Evolutionary conservation across 176 grass and related monocot species (phyloP).

Genomic region (Avena atlantica): DNA sequence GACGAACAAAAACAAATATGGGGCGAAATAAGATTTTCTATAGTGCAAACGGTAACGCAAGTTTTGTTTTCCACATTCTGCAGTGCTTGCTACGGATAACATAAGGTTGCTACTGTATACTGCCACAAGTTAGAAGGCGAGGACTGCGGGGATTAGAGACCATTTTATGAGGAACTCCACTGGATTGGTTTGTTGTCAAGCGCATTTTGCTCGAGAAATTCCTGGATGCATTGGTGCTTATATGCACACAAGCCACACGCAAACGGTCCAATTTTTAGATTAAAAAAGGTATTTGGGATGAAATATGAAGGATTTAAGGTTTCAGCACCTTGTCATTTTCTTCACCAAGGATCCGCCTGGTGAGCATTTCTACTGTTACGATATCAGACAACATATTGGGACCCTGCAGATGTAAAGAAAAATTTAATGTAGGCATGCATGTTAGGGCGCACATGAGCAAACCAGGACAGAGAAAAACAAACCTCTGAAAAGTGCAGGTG

Average conservation of each 20-base stretch:
- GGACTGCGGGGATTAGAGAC: conserved; percentile 3
- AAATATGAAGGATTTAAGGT: conserved; percentile 34
- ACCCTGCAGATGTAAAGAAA: conserved; percentile 56
- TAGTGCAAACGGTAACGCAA: conserved; percentile 10
- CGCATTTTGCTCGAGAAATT: conserved; percentile 7
- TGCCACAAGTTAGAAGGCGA: conserved; percentile 36
- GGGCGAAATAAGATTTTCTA: conserved; percentile 31
- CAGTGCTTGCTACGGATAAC: conserved; percentile 25
- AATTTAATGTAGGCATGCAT: conserved; percentile 34
- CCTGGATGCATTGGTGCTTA: not conserved
- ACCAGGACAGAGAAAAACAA: conserved; percentile 34
- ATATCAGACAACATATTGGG: conserved; percentile 78
- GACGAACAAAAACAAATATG: conserved; percentile 47
- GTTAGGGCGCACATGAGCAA: conserved; percentile 12
- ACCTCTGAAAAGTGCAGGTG: conserved; percentile 96
- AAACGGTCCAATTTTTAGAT: conserved; percentile 5
- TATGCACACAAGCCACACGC: not conserved
- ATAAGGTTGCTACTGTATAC: conserved; percentile 19
- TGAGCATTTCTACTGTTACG: conserved; percentile 83
- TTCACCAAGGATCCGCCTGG: conserved; percentile 83
- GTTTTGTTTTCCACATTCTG: conserved; percentile 8
- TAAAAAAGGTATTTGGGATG: conserved; percentile 1
- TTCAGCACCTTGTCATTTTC: conserved; percentile 79
- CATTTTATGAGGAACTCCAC: not conserved
- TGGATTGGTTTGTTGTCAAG: conserved; percentile 15